phyloP scores from a whole-genome alignment of 2,329 filamentous ascomycete genomes.

The Ophiostoma novo-ulmi region DNA sequence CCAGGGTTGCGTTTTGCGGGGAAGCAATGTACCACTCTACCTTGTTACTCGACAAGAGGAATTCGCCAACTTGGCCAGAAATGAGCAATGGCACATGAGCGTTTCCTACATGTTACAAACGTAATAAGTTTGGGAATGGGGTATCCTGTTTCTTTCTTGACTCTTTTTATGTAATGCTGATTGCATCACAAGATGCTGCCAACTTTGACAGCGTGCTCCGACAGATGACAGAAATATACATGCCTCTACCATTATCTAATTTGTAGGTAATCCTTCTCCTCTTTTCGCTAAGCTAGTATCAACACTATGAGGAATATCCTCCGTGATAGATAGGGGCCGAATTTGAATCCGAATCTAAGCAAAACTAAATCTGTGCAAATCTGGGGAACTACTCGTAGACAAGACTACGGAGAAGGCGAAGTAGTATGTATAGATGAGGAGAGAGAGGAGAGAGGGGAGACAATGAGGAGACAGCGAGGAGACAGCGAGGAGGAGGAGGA shows the following conservation, averaged over 20 bases:
- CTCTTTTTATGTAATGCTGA: not conserved
- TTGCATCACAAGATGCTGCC: not conserved
- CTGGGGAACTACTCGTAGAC: not conserved
- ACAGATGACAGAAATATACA: not conserved
- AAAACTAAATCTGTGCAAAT: not conserved
- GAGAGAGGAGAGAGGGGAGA: not conserved
- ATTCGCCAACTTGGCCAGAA: slow-evolving; percentile 3
- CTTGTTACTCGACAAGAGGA: not conserved
- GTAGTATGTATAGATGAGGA: not conserved
- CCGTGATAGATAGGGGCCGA: not conserved
- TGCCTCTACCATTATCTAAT: not conserved
- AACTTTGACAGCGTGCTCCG: not conserved
- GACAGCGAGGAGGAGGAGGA: not conserved
- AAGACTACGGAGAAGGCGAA: not conserved
- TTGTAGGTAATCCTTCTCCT: slow-evolving; percentile 5
- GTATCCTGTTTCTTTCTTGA: not conserved
- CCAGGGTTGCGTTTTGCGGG: slow-evolving; percentile 13
- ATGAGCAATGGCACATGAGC: slow-evolving; percentile 5
- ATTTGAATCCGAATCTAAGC: not conserved
- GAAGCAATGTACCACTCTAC: slow-evolving; percentile 1
- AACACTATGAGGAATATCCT: not conserved
- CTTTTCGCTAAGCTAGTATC: not conserved
- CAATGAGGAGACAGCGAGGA: not conserved
- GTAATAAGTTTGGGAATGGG: not conserved
- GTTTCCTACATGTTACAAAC: not conserved